A percentile compares a stretch with the other conserved stretches of the same genome.
Conservation (phyloP, 106 monocot genomes). For the Alisma plantagoaquatica region DNA sequence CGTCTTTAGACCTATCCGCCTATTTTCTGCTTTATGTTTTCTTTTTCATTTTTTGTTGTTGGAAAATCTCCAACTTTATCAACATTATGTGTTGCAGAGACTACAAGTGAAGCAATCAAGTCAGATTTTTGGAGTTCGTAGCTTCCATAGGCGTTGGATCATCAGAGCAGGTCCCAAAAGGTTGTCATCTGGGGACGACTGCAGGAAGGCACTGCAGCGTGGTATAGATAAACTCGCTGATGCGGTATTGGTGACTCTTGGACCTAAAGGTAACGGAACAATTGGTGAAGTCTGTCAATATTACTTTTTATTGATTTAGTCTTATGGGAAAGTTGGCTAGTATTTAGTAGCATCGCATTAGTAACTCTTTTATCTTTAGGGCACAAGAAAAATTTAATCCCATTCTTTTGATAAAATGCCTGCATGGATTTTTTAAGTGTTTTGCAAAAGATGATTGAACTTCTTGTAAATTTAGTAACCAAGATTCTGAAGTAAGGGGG, state of each 20-base stretch:
- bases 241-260: slow-evolving; percentile 80
- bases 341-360: too few relatives aligned
- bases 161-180: slow-evolving; percentile 65
- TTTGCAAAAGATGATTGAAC: too few relatives aligned
- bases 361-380: too few relatives aligned
- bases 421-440: too few relatives aligned
- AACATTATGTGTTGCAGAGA: too few relatives aligned
- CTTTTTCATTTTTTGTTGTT: background rate
- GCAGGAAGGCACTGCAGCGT: slow-evolving; percentile 40
- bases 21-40: background rate
- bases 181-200: slow-evolving; percentile 54
- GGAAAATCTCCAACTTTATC: too few relatives aligned
- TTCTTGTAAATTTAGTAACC: too few relatives aligned
- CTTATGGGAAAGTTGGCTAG: too few relatives aligned
- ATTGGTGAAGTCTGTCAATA: background rate
- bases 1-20: background rate
- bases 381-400: too few relatives aligned
- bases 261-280: slow-evolving; percentile 64
- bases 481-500: too few relatives aligned
- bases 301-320: too few relatives aligned
- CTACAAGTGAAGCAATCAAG: background rate
- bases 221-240: slow-evolving; percentile 95
- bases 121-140: background rate
- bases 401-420: too few relatives aligned
- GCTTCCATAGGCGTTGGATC: background rate